Percentiles rank a stretch among this genome's conserved stretches.
phyloP scores from a whole-genome alignment of 768 basidiomycete species.

The Dendrothele bispora region DNA sequence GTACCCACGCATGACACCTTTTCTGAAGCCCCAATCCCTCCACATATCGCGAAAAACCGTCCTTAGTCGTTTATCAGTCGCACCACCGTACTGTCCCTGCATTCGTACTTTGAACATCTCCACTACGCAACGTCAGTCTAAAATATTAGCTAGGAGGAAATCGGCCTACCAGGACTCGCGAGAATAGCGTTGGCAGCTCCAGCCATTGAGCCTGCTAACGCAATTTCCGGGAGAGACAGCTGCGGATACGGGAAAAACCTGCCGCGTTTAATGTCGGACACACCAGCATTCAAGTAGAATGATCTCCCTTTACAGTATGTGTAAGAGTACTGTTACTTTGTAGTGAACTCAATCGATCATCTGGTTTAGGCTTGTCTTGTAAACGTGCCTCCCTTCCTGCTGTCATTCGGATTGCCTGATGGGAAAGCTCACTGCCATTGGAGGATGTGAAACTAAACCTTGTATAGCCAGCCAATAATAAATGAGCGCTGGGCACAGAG shows the following conservation, averaged over 20 bases:
- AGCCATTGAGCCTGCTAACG: slow-evolving; percentile 87
- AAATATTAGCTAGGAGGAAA: neutral
- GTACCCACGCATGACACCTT: slow-evolving; percentile 95
- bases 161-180: slow-evolving; percentile 83
- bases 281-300: too few species aligned
- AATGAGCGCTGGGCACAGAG: too few species aligned
- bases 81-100: slow-evolving; percentile 91
- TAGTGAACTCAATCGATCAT: too few species aligned
- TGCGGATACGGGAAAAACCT: slow-evolving; percentile 92
- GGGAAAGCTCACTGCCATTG: too few species aligned
- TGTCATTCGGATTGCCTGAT: too few species aligned
- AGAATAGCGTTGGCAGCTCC: slow-evolving; percentile 89
- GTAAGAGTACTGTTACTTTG: too few species aligned
- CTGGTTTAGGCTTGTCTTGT: too few species aligned
- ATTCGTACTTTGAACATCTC: slow-evolving; percentile 99
- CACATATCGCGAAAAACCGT: slow-evolving; percentile 82
- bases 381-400: too few species aligned
- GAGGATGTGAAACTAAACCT: too few species aligned
- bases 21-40: slow-evolving; percentile 78
- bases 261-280: too few species aligned
- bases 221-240: slow-evolving; percentile 75
- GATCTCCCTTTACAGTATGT: too few species aligned
- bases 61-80: slow-evolving; percentile 75
- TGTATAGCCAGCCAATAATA: too few species aligned
- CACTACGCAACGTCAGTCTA: slow-evolving; percentile 42